Conservation (phyloP, 768 basidiomycete species). For the Cystoderma amianthinum region DNA sequence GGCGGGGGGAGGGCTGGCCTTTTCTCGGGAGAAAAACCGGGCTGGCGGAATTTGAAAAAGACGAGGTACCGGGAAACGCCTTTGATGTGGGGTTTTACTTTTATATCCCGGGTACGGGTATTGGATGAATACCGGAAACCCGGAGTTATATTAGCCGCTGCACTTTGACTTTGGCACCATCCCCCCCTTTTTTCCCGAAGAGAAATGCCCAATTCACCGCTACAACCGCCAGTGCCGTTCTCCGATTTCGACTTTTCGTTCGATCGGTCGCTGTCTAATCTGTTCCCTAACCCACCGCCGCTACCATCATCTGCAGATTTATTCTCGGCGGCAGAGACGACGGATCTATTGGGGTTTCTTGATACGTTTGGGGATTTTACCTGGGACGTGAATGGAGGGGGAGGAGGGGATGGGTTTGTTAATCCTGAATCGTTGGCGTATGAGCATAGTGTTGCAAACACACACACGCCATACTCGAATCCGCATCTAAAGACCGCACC, state of each 20-base stretch:
- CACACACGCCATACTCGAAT: constrained; percentile 36
- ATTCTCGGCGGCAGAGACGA: constrained; percentile 73
- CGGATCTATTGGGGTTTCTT: constrained; percentile 74
- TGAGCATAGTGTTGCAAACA: constrained; percentile 15
- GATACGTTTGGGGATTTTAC: constrained; percentile 63
- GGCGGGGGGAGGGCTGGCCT: constrained; percentile 10
- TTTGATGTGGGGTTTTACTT: too few relatives aligned
- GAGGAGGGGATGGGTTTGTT: not conserved
- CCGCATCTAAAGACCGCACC: constrained; percentile 38
- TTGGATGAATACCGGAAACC: not conserved
- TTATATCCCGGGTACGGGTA: not conserved
- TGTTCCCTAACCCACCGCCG: constrained; percentile 60
- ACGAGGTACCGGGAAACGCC: not conserved
- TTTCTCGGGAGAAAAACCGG: constrained; percentile 17
- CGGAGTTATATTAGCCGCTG: not conserved
- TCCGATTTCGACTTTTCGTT: constrained; percentile 71
- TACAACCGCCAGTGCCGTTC: constrained; percentile 51
- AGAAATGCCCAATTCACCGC: constrained; percentile 19
- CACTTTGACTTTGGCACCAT: not conserved
- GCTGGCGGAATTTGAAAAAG: constrained; percentile 3
- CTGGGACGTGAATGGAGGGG: constrained; percentile 44
- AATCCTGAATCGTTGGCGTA: constrained; percentile 18
- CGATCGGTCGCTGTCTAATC: constrained; percentile 46
- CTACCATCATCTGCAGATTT: constrained; percentile 70
- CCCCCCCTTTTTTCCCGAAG: not conserved